These are phyloP conservation scores for Boletellus sp. DNA, from an alignment of 768 basidiomycete genomes.

Conservation along the genomic window DNA sequence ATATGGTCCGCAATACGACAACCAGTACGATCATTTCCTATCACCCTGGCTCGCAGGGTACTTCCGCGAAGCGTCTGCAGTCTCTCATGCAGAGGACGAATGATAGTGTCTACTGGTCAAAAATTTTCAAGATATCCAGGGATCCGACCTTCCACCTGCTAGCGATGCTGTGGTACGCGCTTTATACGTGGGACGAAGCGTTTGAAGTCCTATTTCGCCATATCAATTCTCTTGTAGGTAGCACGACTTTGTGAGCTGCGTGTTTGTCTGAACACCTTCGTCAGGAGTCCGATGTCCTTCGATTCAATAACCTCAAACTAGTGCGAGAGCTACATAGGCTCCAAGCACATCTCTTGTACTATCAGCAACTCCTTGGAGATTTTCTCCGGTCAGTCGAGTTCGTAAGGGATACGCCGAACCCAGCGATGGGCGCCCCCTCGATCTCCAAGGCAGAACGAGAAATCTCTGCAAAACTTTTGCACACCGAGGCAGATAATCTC, in stretches of 20 bases:
- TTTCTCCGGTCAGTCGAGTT: constrained; percentile 52
- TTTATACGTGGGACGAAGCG: constrained; percentile 62
- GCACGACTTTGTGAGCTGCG: not conserved
- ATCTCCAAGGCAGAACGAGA: constrained; percentile 18
- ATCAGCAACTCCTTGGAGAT: constrained; percentile 50
- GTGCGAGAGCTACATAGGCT: constrained; percentile 53
- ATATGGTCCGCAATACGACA: constrained; percentile 34
- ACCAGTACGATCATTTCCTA: constrained; percentile 36
- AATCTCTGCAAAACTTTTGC: constrained; percentile 25
- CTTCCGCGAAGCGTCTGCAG: constrained; percentile 26
- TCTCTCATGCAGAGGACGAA: constrained; percentile 24
- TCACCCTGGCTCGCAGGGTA: constrained; percentile 23
- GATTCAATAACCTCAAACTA: constrained; percentile 41
- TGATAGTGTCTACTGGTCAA: constrained; percentile 35
- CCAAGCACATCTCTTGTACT: constrained; percentile 53
- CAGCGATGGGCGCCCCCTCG: constrained; percentile 35
- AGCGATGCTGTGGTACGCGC: constrained; percentile 52
- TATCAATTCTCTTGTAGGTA: constrained; percentile 44
- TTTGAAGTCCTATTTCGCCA: constrained; percentile 49
- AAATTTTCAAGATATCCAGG: constrained; percentile 25
- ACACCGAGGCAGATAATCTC: constrained; percentile 44
- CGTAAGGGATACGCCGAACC: constrained; percentile 47
- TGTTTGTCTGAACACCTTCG: not conserved
- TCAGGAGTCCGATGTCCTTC: constrained; percentile 46
- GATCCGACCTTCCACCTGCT: constrained; percentile 35